These are phyloP conservation scores for Acanthamoeba culbertsoni DNA, from an alignment of 208 protist species.

Conservation along the genomic window DNA sequence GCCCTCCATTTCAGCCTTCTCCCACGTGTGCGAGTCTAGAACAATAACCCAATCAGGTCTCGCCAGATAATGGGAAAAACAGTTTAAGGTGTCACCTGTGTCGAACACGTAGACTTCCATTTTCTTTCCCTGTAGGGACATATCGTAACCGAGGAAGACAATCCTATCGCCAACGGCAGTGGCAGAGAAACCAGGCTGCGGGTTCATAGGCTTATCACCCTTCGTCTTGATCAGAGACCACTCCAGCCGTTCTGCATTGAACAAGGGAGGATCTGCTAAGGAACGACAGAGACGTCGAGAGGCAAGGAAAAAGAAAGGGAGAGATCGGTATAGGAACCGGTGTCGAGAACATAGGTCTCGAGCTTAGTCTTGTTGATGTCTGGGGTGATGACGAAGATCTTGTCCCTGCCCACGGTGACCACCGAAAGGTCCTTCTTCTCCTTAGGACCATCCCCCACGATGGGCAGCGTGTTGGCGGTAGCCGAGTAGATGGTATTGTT, in stretches of 20 bases:
- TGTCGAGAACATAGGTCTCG: constrained; percentile 8
- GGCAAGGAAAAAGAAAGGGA: not conserved
- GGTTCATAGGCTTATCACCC: constrained; percentile 15
- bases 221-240: not conserved
- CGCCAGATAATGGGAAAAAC: not conserved
- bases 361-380: not conserved
- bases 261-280: not conserved
- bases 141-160: not conserved
- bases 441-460: not conserved
- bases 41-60: not conserved
- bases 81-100: not conserved
- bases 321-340: not conserved
- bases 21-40: not conserved
- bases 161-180: not conserved
- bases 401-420: not conserved
- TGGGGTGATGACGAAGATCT: not conserved
- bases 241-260: not conserved
- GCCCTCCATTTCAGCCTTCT: not conserved
- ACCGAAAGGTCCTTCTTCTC: constrained; percentile 23
- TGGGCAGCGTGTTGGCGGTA: not conserved
- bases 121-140: not conserved
- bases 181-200: not conserved
- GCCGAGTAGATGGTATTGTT: not conserved
- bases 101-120: not conserved
- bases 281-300: not conserved